Evolutionary conservation across 2,329 filamentous ascomycete species (phyloP).

Genomic region (Sordariomycetes sp.): DNA sequence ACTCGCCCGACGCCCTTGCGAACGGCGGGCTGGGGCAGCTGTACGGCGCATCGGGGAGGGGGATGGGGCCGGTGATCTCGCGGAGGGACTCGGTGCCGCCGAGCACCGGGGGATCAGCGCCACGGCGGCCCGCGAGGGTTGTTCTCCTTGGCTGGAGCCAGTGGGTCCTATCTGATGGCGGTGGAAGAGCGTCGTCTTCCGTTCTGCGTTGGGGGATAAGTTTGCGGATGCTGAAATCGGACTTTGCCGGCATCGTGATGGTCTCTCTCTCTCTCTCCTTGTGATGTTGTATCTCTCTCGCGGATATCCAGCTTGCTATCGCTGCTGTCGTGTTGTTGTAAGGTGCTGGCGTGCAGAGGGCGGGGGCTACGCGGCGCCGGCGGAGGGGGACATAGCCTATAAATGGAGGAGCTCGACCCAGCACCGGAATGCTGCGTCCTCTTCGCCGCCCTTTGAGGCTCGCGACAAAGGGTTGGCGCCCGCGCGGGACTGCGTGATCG

Average conservation of each 20-base stretch:
- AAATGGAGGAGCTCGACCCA: neutral
- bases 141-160: neutral
- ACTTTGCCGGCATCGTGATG: neutral
- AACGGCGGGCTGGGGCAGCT: neutral
- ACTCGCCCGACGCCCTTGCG: neutral
- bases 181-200: neutral
- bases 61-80: neutral
- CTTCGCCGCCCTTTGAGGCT: neutral
- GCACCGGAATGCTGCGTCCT: neutral
- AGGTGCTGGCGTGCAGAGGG: neutral
- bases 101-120: neutral
- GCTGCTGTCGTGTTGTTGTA: neutral
- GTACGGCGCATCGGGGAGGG: neutral
- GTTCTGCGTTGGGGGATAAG: neutral
- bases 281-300: too few relatives aligned
- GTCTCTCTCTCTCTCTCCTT: too few relatives aligned
- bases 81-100: neutral
- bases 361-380: neutral
- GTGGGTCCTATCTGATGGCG: neutral
- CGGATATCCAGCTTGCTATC: too few relatives aligned
- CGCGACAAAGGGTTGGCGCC: neutral
- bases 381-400: neutral
- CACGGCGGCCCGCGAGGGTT: neutral
- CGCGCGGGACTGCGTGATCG: too few relatives aligned
- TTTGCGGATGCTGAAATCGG: neutral